phyloP scores from a whole-genome alignment of 2,329 filamentous ascomycete species.

The Cryoendolithus antarcticus region DNA sequence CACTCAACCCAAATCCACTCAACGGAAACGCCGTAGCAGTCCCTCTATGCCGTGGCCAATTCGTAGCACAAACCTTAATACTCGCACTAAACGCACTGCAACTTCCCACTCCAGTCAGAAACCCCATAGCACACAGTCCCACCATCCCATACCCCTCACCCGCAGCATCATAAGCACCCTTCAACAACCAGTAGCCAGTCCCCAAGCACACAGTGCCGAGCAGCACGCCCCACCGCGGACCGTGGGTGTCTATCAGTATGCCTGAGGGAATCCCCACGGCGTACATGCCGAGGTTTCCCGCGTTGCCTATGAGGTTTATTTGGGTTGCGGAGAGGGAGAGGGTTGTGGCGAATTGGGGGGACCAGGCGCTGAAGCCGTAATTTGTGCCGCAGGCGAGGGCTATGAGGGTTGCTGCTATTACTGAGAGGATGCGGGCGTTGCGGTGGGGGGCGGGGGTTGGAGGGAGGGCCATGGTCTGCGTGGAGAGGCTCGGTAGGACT shows the following conservation, averaged over 20 bases:
- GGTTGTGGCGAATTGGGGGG: conserved; percentile 81
- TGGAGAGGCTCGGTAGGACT: too few species aligned
- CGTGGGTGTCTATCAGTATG: conserved; percentile 70
- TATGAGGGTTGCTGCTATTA: conserved; percentile 71
- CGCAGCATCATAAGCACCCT: conserved; percentile 59
- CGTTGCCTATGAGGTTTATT: conserved; percentile 72
- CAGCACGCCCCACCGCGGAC: conserved; percentile 67
- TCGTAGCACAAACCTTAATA: conserved; percentile 73
- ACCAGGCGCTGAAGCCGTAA: conserved; percentile 98
- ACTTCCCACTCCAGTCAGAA: conserved; percentile 75
- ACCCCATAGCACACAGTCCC: conserved; percentile 68
- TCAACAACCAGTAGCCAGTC: conserved; percentile 75
- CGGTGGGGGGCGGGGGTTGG: neutral
- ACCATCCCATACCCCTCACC: conserved; percentile 30
- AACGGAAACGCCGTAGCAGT: conserved; percentile 90
- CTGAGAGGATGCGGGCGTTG: conserved; percentile 56
- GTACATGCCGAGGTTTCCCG: conserved; percentile 90
- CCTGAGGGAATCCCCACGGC: conserved; percentile 79
- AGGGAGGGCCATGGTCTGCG: too few species aligned
- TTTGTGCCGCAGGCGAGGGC: conserved; percentile 88
- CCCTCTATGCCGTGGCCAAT: conserved; percentile 82
- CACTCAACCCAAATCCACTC: conserved; percentile 85
- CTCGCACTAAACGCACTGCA: conserved; percentile 83
- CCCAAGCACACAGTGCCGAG: conserved; percentile 61
- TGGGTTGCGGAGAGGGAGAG: conserved; percentile 83